phyloP scores from a whole-genome alignment of 306 rosid genomes.

The Pterocarpus santalinus region DNA sequence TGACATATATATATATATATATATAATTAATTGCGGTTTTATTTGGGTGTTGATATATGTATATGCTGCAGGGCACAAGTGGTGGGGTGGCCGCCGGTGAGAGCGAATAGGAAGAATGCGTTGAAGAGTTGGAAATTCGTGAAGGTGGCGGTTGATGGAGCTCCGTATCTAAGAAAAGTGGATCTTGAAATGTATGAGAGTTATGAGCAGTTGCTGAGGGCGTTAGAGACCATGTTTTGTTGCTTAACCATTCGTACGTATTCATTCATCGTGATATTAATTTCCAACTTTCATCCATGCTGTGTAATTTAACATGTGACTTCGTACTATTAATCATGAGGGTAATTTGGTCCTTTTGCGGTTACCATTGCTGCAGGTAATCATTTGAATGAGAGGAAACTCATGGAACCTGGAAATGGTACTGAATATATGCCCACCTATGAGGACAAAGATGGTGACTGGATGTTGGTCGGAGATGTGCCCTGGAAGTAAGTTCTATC shows the following conservation, averaged over 20 bases:
- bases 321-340: neutral
- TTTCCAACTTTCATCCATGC: too few relatives aligned
- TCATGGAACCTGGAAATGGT: constrained; percentile 59
- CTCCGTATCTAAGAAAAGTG: constrained; percentile 73
- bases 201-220: constrained; percentile 60
- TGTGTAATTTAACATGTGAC: too few relatives aligned
- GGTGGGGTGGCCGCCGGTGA: constrained; percentile 85
- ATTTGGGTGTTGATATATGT: neutral
- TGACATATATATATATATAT: too few relatives aligned
- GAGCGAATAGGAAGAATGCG: constrained; percentile 60
- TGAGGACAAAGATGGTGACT: constrained; percentile 83
- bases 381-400: constrained; percentile 60
- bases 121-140: constrained; percentile 61
- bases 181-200: constrained; percentile 64
- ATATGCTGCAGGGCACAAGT: constrained; percentile 53
- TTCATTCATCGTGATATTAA: neutral
- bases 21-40: too few relatives aligned
- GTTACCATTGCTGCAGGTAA: constrained; percentile 48
- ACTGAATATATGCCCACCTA: constrained; percentile 72
- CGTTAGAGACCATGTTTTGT: constrained; percentile 62
- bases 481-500: constrained; percentile 75
- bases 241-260: constrained; percentile 64
- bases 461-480: constrained; percentile 90
- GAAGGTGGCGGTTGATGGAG: constrained; percentile 81
- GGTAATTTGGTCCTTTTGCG: constrained; percentile 31